Conservation (phyloP, 2,329 filamentous ascomycete species). For the Trichoderma sp. region DNA sequence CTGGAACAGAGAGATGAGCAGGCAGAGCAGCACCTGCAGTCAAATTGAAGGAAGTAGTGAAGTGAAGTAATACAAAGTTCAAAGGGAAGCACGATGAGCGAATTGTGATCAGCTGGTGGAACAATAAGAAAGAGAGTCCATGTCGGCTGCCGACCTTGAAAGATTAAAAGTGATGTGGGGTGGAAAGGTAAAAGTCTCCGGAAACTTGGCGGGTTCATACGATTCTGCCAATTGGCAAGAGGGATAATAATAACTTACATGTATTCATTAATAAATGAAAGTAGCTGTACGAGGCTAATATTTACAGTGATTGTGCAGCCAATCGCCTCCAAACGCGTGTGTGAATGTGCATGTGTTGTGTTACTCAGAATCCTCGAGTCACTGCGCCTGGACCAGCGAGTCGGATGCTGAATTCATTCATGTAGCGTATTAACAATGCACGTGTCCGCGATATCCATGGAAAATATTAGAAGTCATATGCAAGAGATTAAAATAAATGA, state of each 20-base stretch:
- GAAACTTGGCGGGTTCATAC: background rate
- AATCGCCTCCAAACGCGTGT: background rate
- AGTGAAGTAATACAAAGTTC: background rate
- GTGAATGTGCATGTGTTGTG: background rate
- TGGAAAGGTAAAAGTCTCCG: background rate
- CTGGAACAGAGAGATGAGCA: background rate
- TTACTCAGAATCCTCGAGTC: background rate
- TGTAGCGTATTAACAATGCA: background rate
- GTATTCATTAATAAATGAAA: too few relatives aligned
- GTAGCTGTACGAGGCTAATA: background rate
- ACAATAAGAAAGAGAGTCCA: background rate
- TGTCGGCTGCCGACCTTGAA: background rate
- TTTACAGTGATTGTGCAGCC: background rate
- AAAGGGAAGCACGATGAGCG: background rate
- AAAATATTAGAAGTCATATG: background rate
- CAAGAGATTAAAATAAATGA: background rate
- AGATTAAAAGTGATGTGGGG: background rate
- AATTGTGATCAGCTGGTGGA: background rate
- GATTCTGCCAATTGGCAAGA: background rate
- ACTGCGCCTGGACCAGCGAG: background rate
- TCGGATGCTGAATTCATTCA: background rate
- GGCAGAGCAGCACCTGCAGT: background rate
- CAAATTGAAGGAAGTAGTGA: background rate
- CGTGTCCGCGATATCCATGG: background rate
- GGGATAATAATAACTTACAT: background rate